phyloP scores from a whole-genome alignment of 129 eudicot genomes.

The Saposhnikovia divaricata region DNA sequence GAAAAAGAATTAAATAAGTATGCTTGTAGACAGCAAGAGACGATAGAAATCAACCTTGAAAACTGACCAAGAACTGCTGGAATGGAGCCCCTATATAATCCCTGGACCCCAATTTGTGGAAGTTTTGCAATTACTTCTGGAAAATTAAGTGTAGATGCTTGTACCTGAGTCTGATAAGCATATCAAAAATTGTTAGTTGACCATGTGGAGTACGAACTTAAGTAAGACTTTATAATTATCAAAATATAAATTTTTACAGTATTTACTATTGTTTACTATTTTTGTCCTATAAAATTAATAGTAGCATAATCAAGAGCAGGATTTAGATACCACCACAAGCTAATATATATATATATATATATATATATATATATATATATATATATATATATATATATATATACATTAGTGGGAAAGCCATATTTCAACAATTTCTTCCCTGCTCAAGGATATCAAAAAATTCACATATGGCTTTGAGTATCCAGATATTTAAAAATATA shows the following conservation, averaged over 20 bases:
- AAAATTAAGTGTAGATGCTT: slow-evolving; percentile 77
- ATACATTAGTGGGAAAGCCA: neutral
- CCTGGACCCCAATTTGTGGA: slow-evolving; percentile 84
- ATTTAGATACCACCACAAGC: neutral
- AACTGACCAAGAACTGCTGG: slow-evolving; percentile 96
- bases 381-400: too few relatives aligned
- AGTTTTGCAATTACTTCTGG: slow-evolving; percentile 79
- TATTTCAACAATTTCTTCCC: neutral
- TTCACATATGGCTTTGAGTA: neutral
- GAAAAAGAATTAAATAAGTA: neutral
- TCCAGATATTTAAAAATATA: neutral
- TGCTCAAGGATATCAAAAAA: neutral
- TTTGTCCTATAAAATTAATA: neutral
- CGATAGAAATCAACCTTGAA: slow-evolving; percentile 50
- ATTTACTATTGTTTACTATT: neutral
- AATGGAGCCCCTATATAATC: slow-evolving; percentile 76
- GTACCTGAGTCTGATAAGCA: slow-evolving; percentile 69
- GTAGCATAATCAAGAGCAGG: neutral
- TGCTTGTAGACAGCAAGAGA: neutral
- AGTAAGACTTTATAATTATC: neutral
- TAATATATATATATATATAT: neutral
- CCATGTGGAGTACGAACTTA: neutral
- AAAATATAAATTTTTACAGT: neutral
- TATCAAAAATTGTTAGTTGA: slow-evolving; percentile 15
- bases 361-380: neutral